Percentiles rank a stretch among this genome's conserved stretches.
These are phyloP conservation scores for Penicillium sp. DNA, from an alignment of 2,329 filamentous ascomycete genomes.

Conservation along the genomic window DNA sequence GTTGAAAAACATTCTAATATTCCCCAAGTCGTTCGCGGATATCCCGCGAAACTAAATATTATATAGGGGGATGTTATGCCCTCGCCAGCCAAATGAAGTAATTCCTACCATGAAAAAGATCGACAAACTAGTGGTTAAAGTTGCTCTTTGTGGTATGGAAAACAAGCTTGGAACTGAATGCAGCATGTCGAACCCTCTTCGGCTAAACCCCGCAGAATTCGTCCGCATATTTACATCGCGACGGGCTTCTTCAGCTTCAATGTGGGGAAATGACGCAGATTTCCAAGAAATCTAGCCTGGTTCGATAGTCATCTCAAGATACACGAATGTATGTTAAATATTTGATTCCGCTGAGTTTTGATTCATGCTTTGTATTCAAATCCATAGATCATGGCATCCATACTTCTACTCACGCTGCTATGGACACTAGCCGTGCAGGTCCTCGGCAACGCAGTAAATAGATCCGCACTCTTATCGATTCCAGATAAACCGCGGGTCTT, in stretches of 20 bases:
- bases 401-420: constrained; percentile 1
- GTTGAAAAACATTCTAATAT: too few relatives aligned
- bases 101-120: background rate
- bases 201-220: background rate
- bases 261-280: background rate
- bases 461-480: background rate
- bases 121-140: constrained; percentile 3
- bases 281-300: background rate
- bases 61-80: too few relatives aligned
- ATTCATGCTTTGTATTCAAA: background rate
- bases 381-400: background rate
- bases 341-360: background rate
- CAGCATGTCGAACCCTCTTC: background rate
- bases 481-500: constrained; percentile 32
- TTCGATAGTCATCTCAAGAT: background rate
- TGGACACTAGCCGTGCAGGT: constrained; percentile 5
- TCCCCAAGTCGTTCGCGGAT: too few relatives aligned
- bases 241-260: background rate
- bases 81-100: background rate
- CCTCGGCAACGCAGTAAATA: constrained; percentile 2
- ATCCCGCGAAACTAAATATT: too few relatives aligned
- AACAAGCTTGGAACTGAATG: background rate
- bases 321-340: background rate
- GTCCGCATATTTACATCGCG: background rate
- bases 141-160: background rate